Conservation (phyloP, 2,329 filamentous ascomycete species). For the Rhytidhysteron rufulum region DNA sequence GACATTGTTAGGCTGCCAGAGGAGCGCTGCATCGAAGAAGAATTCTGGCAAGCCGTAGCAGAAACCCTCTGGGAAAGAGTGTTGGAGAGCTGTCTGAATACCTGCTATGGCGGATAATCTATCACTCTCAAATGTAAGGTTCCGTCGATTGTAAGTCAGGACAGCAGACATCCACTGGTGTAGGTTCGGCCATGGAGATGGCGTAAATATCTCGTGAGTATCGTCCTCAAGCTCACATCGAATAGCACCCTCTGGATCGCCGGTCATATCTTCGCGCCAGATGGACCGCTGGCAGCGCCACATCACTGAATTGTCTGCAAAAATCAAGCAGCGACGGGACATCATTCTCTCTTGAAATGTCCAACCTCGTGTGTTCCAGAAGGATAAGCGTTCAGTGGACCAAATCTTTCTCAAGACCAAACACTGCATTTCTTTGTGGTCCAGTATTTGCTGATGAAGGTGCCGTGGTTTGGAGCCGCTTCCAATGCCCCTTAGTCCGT, state of each 20-base stretch:
- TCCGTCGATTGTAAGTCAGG: too few species aligned
- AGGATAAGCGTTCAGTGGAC: neutral
- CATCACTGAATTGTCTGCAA: slow-evolving; percentile 5
- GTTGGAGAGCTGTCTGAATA: too few species aligned
- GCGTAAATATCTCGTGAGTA: too few species aligned
- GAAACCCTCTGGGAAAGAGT: too few species aligned
- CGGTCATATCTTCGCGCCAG: slow-evolving; percentile 8
- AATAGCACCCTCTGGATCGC: too few species aligned
- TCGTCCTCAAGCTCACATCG: too few species aligned
- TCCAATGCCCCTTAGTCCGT: slow-evolving; percentile 5
- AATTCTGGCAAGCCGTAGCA: too few species aligned
- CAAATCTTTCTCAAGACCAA: neutral
- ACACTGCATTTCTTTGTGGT: neutral
- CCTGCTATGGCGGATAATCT: too few species aligned
- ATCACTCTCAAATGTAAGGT: too few species aligned
- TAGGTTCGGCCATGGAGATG: too few species aligned
- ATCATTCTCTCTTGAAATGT: slow-evolving; percentile 9
- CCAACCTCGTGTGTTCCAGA: slow-evolving; percentile 8
- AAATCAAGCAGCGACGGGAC: slow-evolving; percentile 6
- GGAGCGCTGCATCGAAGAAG: slow-evolving; percentile 12
- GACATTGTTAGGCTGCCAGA: slow-evolving; percentile 15
- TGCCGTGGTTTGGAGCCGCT: neutral
- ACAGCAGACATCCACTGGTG: too few species aligned
- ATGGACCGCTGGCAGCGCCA: slow-evolving; percentile 3
- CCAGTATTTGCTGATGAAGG: neutral